Evolutionary conservation across 163 green algal species (phyloP).

Genomic region (Scenedesmus sp.): DNA sequence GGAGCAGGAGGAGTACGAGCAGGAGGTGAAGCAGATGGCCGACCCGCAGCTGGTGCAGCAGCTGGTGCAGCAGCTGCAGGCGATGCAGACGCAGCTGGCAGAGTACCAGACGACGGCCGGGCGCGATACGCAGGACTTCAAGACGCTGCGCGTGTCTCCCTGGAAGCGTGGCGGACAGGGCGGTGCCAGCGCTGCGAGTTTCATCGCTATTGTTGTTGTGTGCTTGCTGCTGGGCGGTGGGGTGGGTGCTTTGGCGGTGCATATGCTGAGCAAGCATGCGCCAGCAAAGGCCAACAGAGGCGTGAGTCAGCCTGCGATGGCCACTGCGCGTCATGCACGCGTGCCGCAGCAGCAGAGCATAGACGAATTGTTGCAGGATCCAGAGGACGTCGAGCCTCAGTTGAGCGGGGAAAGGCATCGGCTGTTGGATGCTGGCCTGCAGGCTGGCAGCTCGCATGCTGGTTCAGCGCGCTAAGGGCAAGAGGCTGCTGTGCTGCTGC

Average conservation of each 20-base stretch:
- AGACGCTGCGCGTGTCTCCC: neutral
- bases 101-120: neutral
- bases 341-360: conserved; percentile 4
- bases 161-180: neutral
- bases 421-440: neutral
- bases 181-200: neutral
- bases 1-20: conserved; percentile 29
- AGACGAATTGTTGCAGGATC: conserved; percentile 15
- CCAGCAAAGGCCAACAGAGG: neutral
- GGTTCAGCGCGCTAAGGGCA: neutral
- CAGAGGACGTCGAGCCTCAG: conserved; percentile 2
- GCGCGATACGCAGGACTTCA: neutral
- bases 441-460: neutral
- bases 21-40: neutral
- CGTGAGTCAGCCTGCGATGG: neutral
- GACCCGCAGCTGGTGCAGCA: neutral
- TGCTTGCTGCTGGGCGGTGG: neutral
- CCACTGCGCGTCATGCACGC: neutral
- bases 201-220: neutral
- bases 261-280: conserved; percentile 19
- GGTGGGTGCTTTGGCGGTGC: conserved; percentile 15
- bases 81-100: conserved; percentile 1
- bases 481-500: too few relatives aligned
- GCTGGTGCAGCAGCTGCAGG: neutral
- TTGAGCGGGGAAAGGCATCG: neutral